Conservation (phyloP, 768 basidiomycete genomes). For the Mrakia blollopis region DNA sequence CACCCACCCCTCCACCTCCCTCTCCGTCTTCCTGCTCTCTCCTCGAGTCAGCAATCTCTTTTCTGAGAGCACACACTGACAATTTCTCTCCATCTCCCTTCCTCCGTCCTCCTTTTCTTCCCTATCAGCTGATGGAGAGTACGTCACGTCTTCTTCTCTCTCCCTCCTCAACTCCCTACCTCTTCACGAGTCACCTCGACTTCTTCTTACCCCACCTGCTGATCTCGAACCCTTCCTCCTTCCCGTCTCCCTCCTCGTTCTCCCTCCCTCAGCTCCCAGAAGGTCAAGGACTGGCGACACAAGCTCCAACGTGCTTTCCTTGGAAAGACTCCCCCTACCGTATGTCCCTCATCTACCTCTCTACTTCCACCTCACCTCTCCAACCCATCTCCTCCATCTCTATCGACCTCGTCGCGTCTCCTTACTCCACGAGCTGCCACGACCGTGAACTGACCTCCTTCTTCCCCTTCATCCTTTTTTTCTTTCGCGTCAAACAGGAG, state of each 20-base stretch:
- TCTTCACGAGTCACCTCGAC: background rate
- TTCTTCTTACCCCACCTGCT: background rate
- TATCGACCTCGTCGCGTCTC: conserved; percentile 23
- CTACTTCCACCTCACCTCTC: background rate
- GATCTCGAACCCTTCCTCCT: background rate
- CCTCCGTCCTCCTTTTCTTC: background rate
- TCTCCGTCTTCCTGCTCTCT: background rate
- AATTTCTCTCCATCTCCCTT: too few species aligned
- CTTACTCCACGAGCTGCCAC: background rate
- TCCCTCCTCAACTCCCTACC: background rate
- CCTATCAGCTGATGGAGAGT: conserved; percentile 20
- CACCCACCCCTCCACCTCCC: background rate
- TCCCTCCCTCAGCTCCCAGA: conserved; percentile 37
- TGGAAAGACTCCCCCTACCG: conserved; percentile 47
- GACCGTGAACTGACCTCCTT: background rate
- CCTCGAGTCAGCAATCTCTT: background rate
- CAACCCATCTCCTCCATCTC: background rate
- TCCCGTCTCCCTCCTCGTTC: background rate
- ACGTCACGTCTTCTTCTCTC: background rate
- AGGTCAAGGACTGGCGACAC: conserved; percentile 88
- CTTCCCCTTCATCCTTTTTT: background rate
- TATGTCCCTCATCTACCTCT: background rate
- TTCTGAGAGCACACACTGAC: background rate
- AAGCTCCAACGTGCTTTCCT: conserved; percentile 83
- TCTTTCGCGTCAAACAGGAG: background rate